These are phyloP conservation scores for Plasmopara viticola DNA, from an alignment of 352 stramenopile genomes.

Conservation along the genomic window DNA sequence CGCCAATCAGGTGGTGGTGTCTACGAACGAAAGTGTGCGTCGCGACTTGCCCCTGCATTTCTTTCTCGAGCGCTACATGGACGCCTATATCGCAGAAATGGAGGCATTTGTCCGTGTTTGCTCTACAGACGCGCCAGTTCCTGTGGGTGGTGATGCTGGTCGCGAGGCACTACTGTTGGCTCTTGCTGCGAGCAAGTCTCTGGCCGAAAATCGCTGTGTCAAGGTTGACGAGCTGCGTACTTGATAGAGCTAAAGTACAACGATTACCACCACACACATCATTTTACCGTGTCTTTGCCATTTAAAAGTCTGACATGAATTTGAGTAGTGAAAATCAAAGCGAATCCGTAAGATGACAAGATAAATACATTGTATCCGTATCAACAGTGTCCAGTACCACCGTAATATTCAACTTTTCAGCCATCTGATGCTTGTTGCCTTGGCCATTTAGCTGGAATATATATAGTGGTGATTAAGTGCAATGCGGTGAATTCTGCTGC, in stretches of 20 bases:
- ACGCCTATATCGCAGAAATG: conserved; percentile 75
- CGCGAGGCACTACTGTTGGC: conserved; percentile 63
- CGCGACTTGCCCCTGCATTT: conserved; percentile 92
- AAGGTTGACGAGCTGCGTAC: conserved; percentile 46
- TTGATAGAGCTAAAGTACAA: background rate
- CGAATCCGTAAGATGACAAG: too few relatives aligned
- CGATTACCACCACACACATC: too few relatives aligned
- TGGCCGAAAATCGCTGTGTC: conserved; percentile 61
- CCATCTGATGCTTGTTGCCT: too few relatives aligned
- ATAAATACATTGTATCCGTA: too few relatives aligned
- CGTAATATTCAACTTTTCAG: too few relatives aligned
- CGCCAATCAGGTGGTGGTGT: conserved; percentile 80
- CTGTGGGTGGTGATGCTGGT: conserved; percentile 51
- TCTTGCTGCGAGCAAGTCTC: conserved; percentile 58
- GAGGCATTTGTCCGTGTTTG: conserved; percentile 62
- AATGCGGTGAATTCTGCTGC: too few relatives aligned
- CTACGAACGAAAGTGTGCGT: conserved; percentile 33
- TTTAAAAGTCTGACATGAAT: too few relatives aligned
- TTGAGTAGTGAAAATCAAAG: too few relatives aligned
- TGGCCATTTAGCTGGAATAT: too few relatives aligned
- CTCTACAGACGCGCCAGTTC: conserved; percentile 29
- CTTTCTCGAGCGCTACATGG: conserved; percentile 92
- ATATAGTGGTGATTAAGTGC: too few relatives aligned
- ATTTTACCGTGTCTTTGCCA: too few relatives aligned
- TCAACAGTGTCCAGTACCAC: too few relatives aligned